Conservation (phyloP, 306 rosid species). For the Betula pendula region DNA sequence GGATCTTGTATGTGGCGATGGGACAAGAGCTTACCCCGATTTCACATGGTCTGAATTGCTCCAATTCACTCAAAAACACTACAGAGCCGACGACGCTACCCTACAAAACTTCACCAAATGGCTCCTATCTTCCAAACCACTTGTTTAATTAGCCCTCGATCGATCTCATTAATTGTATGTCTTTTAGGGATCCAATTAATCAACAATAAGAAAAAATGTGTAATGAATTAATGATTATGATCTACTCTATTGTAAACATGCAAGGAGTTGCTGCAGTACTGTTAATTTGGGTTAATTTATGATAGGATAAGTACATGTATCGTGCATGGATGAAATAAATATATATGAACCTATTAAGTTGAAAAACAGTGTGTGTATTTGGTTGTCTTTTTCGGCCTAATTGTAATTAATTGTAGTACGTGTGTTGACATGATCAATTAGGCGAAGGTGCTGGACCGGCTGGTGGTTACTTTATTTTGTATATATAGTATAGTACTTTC, state of each 20-base stretch:
- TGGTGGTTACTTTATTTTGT: too few relatives aligned
- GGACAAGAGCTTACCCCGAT: slow-evolving; percentile 55
- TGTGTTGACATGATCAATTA: too few relatives aligned
- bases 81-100: slow-evolving; percentile 67
- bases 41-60: slow-evolving; percentile 75
- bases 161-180: background rate
- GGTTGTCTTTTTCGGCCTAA: too few relatives aligned
- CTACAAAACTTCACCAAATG: slow-evolving; percentile 67
- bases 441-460: too few relatives aligned
- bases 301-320: too few relatives aligned
- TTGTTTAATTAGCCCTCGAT: background rate
- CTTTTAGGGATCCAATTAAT: too few relatives aligned
- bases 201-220: background rate
- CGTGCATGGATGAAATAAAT: too few relatives aligned
- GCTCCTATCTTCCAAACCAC: slow-evolving; percentile 42
- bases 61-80: slow-evolving; percentile 58
- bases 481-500: too few relatives aligned
- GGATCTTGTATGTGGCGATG: slow-evolving; percentile 43
- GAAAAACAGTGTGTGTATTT: too few relatives aligned
- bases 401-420: too few relatives aligned
- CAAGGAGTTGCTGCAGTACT: background rate
- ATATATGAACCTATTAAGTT: too few relatives aligned
- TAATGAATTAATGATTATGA: background rate
- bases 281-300: background rate
- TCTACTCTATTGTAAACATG: background rate